A percentile compares a stretch with the other conserved stretches of the same genome.
Conservation (phyloP, 371 early-diverging fungal genomes). For the Dipsacomyces acuminosporus region DNA sequence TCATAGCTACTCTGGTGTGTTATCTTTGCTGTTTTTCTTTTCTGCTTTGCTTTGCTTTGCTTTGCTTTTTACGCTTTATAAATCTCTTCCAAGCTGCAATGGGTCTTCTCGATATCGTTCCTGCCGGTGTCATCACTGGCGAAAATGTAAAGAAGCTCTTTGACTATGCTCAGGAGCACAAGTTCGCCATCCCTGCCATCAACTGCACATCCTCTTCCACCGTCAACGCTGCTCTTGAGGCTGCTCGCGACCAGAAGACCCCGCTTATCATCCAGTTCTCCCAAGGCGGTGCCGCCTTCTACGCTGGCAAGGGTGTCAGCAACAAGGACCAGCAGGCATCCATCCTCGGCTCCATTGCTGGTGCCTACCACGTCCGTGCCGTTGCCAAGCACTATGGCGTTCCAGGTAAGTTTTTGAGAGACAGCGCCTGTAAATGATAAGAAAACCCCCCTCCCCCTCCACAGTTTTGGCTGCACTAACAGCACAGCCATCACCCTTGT, state of each 20-base stretch:
- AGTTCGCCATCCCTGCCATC: slow-evolving; percentile 89
- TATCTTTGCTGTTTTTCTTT: too few species aligned
- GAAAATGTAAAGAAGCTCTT: slow-evolving; percentile 82
- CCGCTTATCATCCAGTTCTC: slow-evolving; percentile 92
- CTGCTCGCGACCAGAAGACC: slow-evolving; percentile 83
- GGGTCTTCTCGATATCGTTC: slow-evolving; percentile 77
- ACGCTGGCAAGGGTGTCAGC: slow-evolving; percentile 83
- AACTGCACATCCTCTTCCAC: slow-evolving; percentile 91
- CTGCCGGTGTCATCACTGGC: slow-evolving; percentile 86
- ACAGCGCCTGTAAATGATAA: neutral
- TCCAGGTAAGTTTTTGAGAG: slow-evolving; percentile 49
- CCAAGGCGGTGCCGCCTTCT: slow-evolving; percentile 82
- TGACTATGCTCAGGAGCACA: slow-evolving; percentile 72
- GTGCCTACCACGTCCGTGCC: slow-evolving; percentile 78
- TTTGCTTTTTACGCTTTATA: too few species aligned
- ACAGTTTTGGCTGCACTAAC: neutral
- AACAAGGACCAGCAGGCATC: slow-evolving; percentile 84
- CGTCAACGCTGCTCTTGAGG: slow-evolving; percentile 85
- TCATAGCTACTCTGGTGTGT: too few species aligned
- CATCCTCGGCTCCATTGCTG: slow-evolving; percentile 83
- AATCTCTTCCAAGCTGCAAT: too few species aligned
- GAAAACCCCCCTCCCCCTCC: neutral
- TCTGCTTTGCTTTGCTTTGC: too few species aligned
- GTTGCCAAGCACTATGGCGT: slow-evolving; percentile 87
- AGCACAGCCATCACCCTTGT: neutral